Conservation (phyloP, 2,329 filamentous ascomycete genomes). For the Aphanocladium album region DNA sequence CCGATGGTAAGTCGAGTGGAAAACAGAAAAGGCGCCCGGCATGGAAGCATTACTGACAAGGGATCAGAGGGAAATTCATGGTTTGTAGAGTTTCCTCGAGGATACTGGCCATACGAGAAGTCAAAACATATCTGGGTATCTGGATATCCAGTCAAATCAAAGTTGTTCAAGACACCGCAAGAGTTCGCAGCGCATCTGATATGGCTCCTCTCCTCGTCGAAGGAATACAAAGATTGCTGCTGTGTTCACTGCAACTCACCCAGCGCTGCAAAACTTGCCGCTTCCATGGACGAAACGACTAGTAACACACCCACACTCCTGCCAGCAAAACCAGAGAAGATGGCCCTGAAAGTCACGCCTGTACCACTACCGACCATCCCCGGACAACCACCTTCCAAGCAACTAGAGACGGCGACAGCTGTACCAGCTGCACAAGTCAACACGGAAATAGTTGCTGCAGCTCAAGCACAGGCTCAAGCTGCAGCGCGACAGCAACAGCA, state of each 20-base stretch:
- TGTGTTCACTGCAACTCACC: slow-evolving; percentile 44
- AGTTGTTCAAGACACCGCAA: slow-evolving; percentile 47
- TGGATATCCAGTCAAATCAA: slow-evolving; percentile 43
- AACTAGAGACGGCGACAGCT: slow-evolving; percentile 25
- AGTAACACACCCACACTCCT: slow-evolving; percentile 16
- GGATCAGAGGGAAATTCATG: slow-evolving; percentile 37
- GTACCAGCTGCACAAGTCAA: slow-evolving; percentile 16
- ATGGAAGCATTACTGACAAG: slow-evolving; percentile 1
- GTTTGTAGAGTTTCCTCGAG: slow-evolving; percentile 40
- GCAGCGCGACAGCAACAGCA: slow-evolving; percentile 9
- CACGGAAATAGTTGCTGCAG: slow-evolving; percentile 9
- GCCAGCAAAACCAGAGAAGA: slow-evolving; percentile 17
- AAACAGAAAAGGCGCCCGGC: neutral
- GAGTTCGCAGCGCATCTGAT: slow-evolving; percentile 49
- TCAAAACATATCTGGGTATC: slow-evolving; percentile 47
- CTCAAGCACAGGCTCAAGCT: neutral
- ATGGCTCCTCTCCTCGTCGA: slow-evolving; percentile 46
- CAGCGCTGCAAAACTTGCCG: slow-evolving; percentile 20
- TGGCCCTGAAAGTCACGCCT: slow-evolving; percentile 29
- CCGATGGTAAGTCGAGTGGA: slow-evolving; percentile 29
- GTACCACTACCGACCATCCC: slow-evolving; percentile 33
- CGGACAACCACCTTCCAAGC: slow-evolving; percentile 19
- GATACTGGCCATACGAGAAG: slow-evolving; percentile 44
- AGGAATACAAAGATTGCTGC: slow-evolving; percentile 45
- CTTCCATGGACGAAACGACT: slow-evolving; percentile 24